Percentiles rank a stretch among this genome's conserved stretches.
phyloP scores from a whole-genome alignment of 2,329 filamentous ascomycete genomes.

The Talaromyces verruculosus region DNA sequence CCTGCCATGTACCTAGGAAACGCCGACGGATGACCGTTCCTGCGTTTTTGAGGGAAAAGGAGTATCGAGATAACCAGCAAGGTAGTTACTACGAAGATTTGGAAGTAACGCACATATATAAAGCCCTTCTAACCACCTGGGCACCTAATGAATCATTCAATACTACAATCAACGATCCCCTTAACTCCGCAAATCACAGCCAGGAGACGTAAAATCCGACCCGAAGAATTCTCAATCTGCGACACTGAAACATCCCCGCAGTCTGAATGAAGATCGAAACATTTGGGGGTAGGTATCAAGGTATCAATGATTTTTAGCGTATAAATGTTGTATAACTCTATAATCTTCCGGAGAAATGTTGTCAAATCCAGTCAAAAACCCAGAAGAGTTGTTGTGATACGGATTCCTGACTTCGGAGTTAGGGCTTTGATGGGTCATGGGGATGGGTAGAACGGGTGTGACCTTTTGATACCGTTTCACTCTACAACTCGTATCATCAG shows the following conservation, averaged over 20 bases:
- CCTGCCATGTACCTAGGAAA: neutral
- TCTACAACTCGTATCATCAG: neutral
- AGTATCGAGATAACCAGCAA: neutral
- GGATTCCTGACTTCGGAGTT: neutral
- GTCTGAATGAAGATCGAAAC: slow-evolving; percentile 7
- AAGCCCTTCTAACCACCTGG: neutral
- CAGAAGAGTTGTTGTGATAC: neutral
- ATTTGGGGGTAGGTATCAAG: neutral
- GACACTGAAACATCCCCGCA: neutral
- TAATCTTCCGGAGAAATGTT: neutral
- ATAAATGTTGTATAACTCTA: neutral
- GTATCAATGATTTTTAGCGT: neutral
- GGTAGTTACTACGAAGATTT: neutral
- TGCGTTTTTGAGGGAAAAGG: neutral
- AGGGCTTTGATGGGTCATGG: slow-evolving; percentile 5
- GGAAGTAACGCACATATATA: neutral
- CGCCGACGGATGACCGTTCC: neutral
- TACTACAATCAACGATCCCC: neutral
- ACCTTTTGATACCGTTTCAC: neutral
- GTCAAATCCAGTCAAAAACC: no score
- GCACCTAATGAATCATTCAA: neutral
- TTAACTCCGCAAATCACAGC: neutral
- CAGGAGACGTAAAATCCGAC: neutral
- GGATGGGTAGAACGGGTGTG: neutral
- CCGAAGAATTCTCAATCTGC: neutral